Base-by-base conservation (phyloP, 768 basidiomycete species). In the Exidia glandulosa region DNA sequence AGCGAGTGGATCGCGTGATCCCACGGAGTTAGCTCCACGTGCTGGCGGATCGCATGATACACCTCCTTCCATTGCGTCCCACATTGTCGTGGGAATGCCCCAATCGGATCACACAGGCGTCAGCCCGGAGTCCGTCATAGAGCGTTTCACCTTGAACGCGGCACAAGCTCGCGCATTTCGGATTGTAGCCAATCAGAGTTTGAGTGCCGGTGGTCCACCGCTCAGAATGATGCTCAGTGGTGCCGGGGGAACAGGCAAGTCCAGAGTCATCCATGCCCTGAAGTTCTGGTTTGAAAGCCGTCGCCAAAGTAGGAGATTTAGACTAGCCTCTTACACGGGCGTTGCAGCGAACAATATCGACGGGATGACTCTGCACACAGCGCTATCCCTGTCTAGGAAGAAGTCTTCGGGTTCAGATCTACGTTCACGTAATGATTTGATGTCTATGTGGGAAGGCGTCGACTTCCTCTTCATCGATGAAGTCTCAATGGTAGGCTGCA, bases 91-190 rank as follows among this genome's bases (percentile, higher is more conserved):
- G 29, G 36, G 34, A 27, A 56, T 58, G 36, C 16, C 47, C 29
- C 32, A 59, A 12, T 27, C 33, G 19, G 37, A 59, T 33, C 36
- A 12, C 36, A 37, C 36, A 37, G 10, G n/a, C n/a, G 54, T 68
- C 34, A 45, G 67, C 54, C 59, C 70, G 33, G 61, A 65, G 1
- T 54, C 36, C 0, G 60, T 73, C 1, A 60, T 65, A 27, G 12
- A 57, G 0, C 63, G 72, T 45, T 74, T 61, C 55, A 71, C 67
- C 4, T 60, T 77, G 14, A 77, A 75, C 57, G 57, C 3, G 3
- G 72, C 75, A 55, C 76, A 77, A 62, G 60, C 50, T 9, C 58
- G 59, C 9, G 75, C 73, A 16, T 75, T 76, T 37, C 14, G 58
- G 7, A 67, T 74, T 6, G 66, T 78, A 9, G 63, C 66, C 6